Percentiles rank a stretch among this genome's conserved stretches.
Conservation (phyloP, 192 early-diverging fungal genomes). For the Radiomyces spectabilis region DNA sequence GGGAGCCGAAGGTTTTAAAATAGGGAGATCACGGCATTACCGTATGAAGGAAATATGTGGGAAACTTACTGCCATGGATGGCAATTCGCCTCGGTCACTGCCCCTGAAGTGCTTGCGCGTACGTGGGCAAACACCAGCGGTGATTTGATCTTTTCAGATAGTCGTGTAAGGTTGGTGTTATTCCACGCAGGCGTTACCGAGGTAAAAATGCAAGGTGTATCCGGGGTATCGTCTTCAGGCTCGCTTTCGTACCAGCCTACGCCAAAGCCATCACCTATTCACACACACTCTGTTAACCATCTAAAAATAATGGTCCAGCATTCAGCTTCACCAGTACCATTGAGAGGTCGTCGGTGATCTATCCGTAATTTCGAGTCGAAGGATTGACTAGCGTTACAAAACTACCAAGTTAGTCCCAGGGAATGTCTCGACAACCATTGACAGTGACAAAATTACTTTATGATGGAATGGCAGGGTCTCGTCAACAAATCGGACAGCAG, state of each 20-base stretch:
- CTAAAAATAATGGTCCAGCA: neutral
- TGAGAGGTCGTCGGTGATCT: conserved; percentile 54
- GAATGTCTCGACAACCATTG: too few species aligned
- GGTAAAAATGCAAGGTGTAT: conserved; percentile 69
- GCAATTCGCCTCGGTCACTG: conserved; percentile 71
- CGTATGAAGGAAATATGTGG: too few species aligned
- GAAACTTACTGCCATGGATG: conserved; percentile 56
- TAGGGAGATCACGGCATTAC: neutral
- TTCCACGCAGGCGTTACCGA: conserved; percentile 79
- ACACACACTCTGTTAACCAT: neutral
- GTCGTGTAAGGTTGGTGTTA: conserved; percentile 65
- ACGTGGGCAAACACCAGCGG: conserved; percentile 75
- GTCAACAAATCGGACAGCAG: conserved; percentile 67
- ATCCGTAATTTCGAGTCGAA: conserved; percentile 66
- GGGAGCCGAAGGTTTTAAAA: neutral
- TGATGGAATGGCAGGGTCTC: conserved; percentile 70
- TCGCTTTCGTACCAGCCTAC: conserved; percentile 69
- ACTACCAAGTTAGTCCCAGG: too few species aligned
- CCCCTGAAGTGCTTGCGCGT: conserved; percentile 65
- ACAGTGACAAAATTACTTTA: too few species aligned
- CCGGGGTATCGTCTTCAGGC: conserved; percentile 31
- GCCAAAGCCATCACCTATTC: conserved; percentile 68
- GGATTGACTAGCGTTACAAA: too few species aligned
- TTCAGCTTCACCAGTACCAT: conserved; percentile 34
- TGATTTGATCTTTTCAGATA: conserved; percentile 71